These are phyloP conservation scores for Diddensiella santjacobensis DNA, from an alignment of 805 yeast genomes.

Conservation along the genomic window DNA sequence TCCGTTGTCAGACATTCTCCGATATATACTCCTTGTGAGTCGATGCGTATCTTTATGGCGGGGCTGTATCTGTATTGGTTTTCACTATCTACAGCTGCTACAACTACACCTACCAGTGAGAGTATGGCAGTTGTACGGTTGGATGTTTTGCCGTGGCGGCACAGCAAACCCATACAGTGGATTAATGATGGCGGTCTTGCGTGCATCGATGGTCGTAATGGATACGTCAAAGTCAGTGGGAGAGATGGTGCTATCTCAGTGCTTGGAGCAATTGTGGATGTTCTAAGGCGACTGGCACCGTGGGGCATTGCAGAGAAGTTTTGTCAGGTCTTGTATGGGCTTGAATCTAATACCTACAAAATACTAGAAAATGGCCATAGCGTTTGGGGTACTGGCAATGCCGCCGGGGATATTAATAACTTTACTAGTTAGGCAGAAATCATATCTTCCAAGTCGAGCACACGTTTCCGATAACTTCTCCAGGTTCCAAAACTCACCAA, in stretches of 20 bases:
- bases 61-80: conserved; percentile 24
- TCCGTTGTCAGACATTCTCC: conserved; percentile 17
- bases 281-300: conserved; percentile 9
- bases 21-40: conserved; percentile 23
- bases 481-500: conserved; percentile 26
- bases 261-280: conserved; percentile 12
- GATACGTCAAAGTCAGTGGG: conserved; percentile 15
- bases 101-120: conserved; percentile 6
- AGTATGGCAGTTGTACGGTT: conserved; percentile 6
- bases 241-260: conserved; percentile 9
- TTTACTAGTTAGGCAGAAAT: conserved; percentile 25
- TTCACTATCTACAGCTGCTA: conserved; percentile 11
- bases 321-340: conserved; percentile 11
- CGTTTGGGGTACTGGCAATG: conserved; percentile 33
- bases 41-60: conserved; percentile 24
- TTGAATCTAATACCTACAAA: conserved; percentile 1
- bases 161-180: conserved; percentile 16
- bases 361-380: conserved; percentile 35
- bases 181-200: conserved; percentile 19
- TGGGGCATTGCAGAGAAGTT: conserved; percentile 26
- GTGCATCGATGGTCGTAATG: conserved; percentile 14
- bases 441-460: conserved; percentile 15
- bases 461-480: conserved; percentile 22
- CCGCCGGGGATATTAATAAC: conserved; percentile 26
- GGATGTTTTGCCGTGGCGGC: conserved; percentile 13